Evolutionary conservation across 768 basidiomycete genomes (phyloP).

Genomic region (Boletellus ananiceps): DNA sequence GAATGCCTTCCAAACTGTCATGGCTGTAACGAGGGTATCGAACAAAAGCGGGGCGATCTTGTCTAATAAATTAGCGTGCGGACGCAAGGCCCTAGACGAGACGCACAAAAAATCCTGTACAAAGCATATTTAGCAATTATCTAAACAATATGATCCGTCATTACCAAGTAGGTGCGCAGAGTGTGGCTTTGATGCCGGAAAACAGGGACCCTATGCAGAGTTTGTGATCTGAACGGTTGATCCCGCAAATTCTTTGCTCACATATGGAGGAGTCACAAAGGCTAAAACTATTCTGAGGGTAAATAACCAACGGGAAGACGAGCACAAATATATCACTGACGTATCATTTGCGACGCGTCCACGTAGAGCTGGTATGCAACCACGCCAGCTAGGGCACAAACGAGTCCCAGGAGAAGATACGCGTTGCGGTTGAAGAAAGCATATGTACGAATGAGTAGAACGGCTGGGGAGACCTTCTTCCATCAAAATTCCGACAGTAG

Average conservation of each 20-base stretch:
- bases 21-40: conserved; percentile 74
- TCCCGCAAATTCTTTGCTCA: conserved; percentile 28
- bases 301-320: conserved; percentile 3
- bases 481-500: background rate
- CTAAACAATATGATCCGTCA: conserved; percentile 10
- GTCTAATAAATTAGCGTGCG: conserved; percentile 7
- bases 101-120: conserved; percentile 55
- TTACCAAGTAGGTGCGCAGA: conserved; percentile 78
- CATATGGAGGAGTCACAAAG: conserved; percentile 60
- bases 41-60: conserved; percentile 80
- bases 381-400: conserved; percentile 65
- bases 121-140: conserved; percentile 7
- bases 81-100: background rate
- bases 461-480: conserved; percentile 39
- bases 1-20: conserved; percentile 79
- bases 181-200: conserved; percentile 78
- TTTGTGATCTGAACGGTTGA: background rate
- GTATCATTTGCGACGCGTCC: conserved; percentile 70
- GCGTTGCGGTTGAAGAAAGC: conserved; percentile 80
- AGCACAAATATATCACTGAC: conserved; percentile 36
- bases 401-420: conserved; percentile 58
- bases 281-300: conserved; percentile 46
- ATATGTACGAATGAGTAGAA: conserved; percentile 79
- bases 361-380: conserved; percentile 81
- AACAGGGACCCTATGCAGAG: conserved; percentile 61